Percentiles rank a stretch among this genome's conserved stretches.
Conservation (phyloP, 345 rosid genomes). For the Arabidopsis arenosa region DNA sequence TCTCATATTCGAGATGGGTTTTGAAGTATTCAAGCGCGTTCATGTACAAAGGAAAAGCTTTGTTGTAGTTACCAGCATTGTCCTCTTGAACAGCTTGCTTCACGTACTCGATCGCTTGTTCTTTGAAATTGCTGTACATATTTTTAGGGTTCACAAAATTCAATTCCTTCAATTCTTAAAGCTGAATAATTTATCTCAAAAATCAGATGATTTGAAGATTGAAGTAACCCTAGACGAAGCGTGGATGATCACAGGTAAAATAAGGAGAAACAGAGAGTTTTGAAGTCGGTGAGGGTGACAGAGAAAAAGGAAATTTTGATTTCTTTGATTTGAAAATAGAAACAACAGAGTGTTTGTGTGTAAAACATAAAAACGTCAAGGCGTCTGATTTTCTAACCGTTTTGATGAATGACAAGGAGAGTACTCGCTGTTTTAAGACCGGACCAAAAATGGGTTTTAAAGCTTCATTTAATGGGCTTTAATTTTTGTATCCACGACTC, state of each 20-base stretch:
- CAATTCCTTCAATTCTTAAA: neutral
- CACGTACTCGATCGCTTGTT: constrained; percentile 91
- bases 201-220: neutral
- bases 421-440: neutral
- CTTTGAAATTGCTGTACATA: constrained; percentile 95
- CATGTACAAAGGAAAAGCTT: constrained; percentile 87
- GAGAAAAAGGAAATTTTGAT: neutral
- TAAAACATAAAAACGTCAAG: constrained; percentile 2
- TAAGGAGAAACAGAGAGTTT: neutral
- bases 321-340: neutral
- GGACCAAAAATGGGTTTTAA: neutral
- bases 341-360: constrained; percentile 24
- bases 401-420: neutral
- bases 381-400: constrained; percentile 10
- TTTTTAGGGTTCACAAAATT: constrained; percentile 11
- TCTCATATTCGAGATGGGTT: constrained; percentile 90
- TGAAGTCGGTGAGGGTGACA: neutral
- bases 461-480: neutral
- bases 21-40: constrained; percentile 91
- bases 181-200: neutral
- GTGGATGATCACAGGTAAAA: constrained; percentile 28
- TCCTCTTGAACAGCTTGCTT: constrained; percentile 91
- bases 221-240: neutral
- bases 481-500: neutral
- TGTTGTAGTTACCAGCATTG: constrained; percentile 82